Evolutionary conservation across 2,329 filamentous ascomycete genomes (phyloP).

Genomic region (Verticillium isaacii): DNA sequence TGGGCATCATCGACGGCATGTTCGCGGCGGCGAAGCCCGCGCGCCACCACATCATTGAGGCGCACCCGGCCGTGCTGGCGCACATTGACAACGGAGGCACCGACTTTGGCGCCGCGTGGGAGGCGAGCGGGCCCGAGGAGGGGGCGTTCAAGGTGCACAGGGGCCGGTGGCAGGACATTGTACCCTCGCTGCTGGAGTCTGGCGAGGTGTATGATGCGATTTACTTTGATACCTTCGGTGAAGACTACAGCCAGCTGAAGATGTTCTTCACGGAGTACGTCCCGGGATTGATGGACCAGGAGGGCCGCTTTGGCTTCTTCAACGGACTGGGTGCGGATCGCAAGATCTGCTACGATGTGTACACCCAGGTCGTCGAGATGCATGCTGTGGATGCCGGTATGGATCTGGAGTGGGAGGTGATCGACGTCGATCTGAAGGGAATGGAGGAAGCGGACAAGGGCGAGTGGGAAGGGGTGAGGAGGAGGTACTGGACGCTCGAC

Average conservation of each 20-base stretch:
- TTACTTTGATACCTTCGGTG: slow-evolving; percentile 97
- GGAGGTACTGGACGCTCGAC: slow-evolving; percentile 85
- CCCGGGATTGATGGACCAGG: slow-evolving; percentile 67
- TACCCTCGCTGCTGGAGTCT: slow-evolving; percentile 61
- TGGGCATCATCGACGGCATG: slow-evolving; percentile 81
- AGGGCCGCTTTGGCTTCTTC: slow-evolving; percentile 80
- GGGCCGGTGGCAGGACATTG: slow-evolving; percentile 77
- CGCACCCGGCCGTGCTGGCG: slow-evolving; percentile 70
- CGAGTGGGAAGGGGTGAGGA: slow-evolving; percentile 84
- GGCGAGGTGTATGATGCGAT: slow-evolving; percentile 78
- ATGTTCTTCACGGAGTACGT: slow-evolving; percentile 87
- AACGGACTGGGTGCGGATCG: slow-evolving; percentile 90
- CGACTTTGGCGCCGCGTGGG: slow-evolving; percentile 53
- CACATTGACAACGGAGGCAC: slow-evolving; percentile 48
- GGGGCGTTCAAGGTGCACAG: slow-evolving; percentile 70
- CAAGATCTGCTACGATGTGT: slow-evolving; percentile 92
- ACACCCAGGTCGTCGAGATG: slow-evolving; percentile 86
- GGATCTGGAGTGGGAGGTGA: slow-evolving; percentile 80
- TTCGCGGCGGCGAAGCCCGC: slow-evolving; percentile 65
- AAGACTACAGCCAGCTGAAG: slow-evolving; percentile 81
- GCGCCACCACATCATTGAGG: slow-evolving; percentile 80
- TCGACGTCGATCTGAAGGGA: slow-evolving; percentile 63
- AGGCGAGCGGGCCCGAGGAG: slow-evolving; percentile 47
- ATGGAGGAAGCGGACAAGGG: slow-evolving; percentile 63
- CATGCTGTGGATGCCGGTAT: slow-evolving; percentile 85